These are phyloP conservation scores for Colletotrichum camelliae DNA, from an alignment of 2,329 filamentous ascomycete species.

Conservation along the genomic window DNA sequence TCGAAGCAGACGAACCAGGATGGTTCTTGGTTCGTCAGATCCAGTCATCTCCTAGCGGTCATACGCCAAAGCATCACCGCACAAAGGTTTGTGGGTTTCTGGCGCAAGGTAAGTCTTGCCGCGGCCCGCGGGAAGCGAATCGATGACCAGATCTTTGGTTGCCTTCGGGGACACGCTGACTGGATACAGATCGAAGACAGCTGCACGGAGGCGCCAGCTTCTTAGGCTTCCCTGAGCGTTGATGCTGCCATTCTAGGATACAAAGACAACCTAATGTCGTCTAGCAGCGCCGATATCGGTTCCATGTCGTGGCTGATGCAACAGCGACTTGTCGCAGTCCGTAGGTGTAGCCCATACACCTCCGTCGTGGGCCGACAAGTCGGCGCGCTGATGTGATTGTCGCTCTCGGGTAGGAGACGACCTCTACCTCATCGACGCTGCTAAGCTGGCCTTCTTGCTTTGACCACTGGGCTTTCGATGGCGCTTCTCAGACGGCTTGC, in stretches of 20 bases:
- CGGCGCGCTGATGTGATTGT: not conserved
- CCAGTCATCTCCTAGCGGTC: not conserved
- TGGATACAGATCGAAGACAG: not conserved
- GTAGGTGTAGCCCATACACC: not conserved
- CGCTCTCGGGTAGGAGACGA: not conserved
- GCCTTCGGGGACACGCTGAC: not conserved
- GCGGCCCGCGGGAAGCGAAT: not conserved
- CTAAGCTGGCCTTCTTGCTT: not conserved
- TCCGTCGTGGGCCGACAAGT: not conserved
- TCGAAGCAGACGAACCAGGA: not conserved
- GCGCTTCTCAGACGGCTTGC: slow-evolving; percentile 32
- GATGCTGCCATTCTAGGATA: not conserved
- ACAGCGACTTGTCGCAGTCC: not conserved
- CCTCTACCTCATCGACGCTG: not conserved
- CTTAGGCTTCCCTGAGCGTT: not conserved
- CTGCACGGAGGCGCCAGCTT: not conserved
- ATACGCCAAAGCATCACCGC: not conserved
- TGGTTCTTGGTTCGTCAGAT: not conserved
- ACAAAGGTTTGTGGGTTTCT: not conserved
- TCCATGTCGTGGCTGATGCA: not conserved
- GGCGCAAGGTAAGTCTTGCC: not conserved
- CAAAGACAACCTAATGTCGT: not conserved
- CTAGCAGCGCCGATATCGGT: not conserved
- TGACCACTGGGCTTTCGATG: slow-evolving; percentile 2
- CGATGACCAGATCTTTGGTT: not conserved